Evolutionary conservation across 2,329 filamentous ascomycete species (phyloP).

Genomic region (Juglanconis oblonga): DNA sequence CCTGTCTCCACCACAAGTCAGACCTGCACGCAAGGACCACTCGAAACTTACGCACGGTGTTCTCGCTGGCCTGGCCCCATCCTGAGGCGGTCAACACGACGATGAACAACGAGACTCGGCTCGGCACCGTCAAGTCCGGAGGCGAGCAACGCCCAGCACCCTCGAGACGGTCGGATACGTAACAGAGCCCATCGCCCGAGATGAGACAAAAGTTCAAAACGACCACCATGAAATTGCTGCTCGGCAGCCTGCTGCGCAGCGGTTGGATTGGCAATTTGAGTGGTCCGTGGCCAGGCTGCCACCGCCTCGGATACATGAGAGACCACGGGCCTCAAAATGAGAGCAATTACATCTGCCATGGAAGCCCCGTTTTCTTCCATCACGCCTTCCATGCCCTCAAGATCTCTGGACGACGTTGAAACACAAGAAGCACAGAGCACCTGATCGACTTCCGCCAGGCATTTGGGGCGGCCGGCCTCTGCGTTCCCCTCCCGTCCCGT

Average conservation of each 20-base stretch:
- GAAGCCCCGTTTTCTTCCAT: background rate
- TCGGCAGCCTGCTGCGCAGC: background rate
- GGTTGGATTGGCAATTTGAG: background rate
- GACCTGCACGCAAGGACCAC: background rate
- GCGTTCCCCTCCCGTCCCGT: slow-evolving; percentile 4
- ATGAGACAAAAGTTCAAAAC: background rate
- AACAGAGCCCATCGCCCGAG: background rate
- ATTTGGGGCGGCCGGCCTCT: background rate
- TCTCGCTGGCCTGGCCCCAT: background rate
- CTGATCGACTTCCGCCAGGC: background rate
- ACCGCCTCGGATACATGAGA: background rate
- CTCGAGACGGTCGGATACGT: background rate
- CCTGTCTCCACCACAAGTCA: background rate
- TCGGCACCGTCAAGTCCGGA: background rate
- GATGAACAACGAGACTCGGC: background rate
- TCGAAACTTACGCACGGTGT: slow-evolving; percentile 9
- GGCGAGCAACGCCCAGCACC: background rate
- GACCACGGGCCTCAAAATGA: background rate
- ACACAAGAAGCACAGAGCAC: slow-evolving; percentile 1
- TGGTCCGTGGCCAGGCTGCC: background rate
- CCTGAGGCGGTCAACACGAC: slow-evolving; percentile 5
- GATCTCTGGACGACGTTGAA: background rate
- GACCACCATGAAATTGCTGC: background rate
- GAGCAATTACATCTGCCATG: background rate
- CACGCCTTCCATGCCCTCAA: background rate